A percentile compares a stretch with the other conserved stretches of the same genome.
Conservation (phyloP, 441 rosid genomes). For the Flueggea neowawraea region DNA sequence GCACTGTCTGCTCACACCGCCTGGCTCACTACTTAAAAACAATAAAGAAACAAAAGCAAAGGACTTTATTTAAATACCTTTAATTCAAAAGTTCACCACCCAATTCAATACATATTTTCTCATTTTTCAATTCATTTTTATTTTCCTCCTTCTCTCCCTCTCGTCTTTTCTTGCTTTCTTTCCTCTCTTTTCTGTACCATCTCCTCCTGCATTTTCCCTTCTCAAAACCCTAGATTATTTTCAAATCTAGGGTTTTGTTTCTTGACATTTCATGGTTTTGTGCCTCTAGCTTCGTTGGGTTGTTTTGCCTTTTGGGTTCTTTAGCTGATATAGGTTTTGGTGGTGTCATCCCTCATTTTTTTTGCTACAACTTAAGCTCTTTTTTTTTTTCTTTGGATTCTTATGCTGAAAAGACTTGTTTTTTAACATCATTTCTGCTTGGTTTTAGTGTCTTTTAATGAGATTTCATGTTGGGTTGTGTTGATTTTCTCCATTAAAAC, state of each 20-base stretch:
- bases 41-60: constrained; percentile 4
- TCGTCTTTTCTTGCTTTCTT: constrained; percentile 21
- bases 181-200: constrained; percentile 10
- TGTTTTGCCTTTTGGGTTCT: constrained; percentile 8
- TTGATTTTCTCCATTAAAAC: constrained; percentile 20
- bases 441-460: constrained; percentile 17
- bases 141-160: constrained; percentile 16
- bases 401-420: constrained; percentile 14
- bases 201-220: constrained; percentile 33
- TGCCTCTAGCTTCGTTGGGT: neutral
- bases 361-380: neutral
- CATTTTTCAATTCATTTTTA: constrained; percentile 6
- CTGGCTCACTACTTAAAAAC: no score
- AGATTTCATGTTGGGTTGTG: constrained; percentile 15
- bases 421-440: constrained; percentile 13
- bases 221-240: constrained; percentile 55
- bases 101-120: constrained; percentile 12
- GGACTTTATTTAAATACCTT: constrained; percentile 30
- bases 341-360: constrained; percentile 8
- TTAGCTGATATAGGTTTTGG: constrained; percentile 9
- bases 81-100: constrained; percentile 28
- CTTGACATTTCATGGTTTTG: constrained; percentile 1
- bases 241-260: constrained; percentile 50
- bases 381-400: constrained; percentile 12
- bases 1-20: neutral